Base-by-base conservation (phyloP, 2,329 filamentous ascomycete genomes). In the Alternaria consortialis region DNA sequence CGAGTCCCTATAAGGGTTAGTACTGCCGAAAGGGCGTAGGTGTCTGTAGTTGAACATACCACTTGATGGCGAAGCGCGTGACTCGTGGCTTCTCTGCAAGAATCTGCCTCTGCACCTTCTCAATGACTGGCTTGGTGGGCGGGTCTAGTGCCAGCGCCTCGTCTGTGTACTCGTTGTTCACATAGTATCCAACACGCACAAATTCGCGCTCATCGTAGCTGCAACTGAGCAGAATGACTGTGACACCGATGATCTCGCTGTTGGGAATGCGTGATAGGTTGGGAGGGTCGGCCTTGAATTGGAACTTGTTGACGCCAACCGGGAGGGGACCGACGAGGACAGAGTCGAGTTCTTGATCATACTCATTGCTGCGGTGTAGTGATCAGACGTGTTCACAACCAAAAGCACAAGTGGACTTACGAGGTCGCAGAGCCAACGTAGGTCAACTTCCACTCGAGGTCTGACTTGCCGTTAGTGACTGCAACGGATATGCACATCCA, bases 381-480 rank as follows among this genome's bases (percentile, higher is more conserved):
- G 59, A 61, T 66, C 54, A 53, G 58, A 58, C 53, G 47, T 52
- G 57, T 29, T 29, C 44, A 44, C 56, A 58, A 34, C 32, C 5
- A 34, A n/a, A 25, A 29, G 34, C 15, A 44, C 15, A 47, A 58
- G 54, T 32, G 59, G 40, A 86, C 91, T 84, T 85, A 97, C 91
- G 93, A 97, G 58, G 94, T 98, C 66, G 96, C 95, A 71, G 95
- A 99, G 75, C 95, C 96, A 77, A 99, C 95, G 74, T 99, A 99
- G 79, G 93, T 99, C 74, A 99, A 86, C 83, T 99, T 99, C 95
- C 95, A 99, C 83, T 99, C 95, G 64, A 99, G 89, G 82, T 99
- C 95, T 97, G 74, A 20, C 34, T 15, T 53, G 44, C 53, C 44
- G 20, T 77, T 67, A 73, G 68, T 57, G 11, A 25, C 42, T 36